Base-by-base conservation (phyloP, 2,329 filamentous ascomycete genomes). In the Zymoseptoria tritici region DNA sequence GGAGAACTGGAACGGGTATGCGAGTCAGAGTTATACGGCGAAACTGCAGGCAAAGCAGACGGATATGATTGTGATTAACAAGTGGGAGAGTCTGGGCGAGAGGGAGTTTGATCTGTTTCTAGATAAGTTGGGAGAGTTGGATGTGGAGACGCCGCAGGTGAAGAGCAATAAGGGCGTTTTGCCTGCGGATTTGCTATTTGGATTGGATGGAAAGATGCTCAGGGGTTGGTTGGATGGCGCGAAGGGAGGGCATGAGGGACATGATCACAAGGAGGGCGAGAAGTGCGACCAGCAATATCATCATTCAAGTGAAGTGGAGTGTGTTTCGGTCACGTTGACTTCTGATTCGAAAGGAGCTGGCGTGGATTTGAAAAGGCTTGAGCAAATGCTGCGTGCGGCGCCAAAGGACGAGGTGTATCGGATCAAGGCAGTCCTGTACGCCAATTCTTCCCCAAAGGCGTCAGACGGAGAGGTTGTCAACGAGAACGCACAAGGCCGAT, bases 361-460 rank as follows among this genome's bases (percentile, higher is more conserved):
- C 29, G 79, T 85, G 0, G 79, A 84, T 58, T 81, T 84, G 22
- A 70, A 73, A 16, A 79, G 87, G 63, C 81, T 96, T 7, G 79
- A 86, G 59, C 77, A 78, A 9, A 78, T 97, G 1, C 81, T 97
- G 31, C 79, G 81, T 53, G 76, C 84, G 0, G 89, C 93, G 0
- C 89, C 91, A 0, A 96, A 95, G 72, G 94, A 99, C 65, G 92
- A 97, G 71, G 85, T 96, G 9, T 99, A 97, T 76, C 85, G 94
- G 58, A 97, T 99, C 73, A 99, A 99, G 75, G 90, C 83, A 0
- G 78, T 87, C 3, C 64, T 87, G 7, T 79, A 80, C 73, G 51
- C 75, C 62, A 71, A 75, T 0, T 76, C 73, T 0, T 76, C 78
- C 0, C 78, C 78, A 5, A 66, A 65, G 51, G 58, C 66, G 9